Evolutionary conservation across 331 rosid species (phyloP).

Genomic region (Quercus lobata): DNA sequence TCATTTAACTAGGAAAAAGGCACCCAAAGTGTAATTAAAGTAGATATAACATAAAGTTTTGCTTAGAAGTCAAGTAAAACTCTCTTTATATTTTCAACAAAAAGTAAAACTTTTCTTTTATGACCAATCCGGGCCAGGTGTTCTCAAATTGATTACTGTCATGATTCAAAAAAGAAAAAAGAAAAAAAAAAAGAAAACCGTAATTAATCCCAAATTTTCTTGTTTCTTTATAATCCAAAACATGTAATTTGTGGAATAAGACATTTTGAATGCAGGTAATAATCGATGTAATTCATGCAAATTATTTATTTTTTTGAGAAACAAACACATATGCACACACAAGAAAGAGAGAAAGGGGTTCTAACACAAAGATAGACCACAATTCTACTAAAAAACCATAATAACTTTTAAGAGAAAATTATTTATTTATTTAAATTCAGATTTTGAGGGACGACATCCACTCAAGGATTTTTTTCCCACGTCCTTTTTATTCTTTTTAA

Average conservation of each 20-base stretch:
- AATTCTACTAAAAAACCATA: rapidly evolving
- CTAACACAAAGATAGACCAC: too few relatives aligned
- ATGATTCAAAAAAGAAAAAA: too few relatives aligned
- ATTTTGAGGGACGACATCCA: not conserved
- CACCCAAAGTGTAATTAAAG: not conserved
- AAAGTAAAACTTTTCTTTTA: not conserved
- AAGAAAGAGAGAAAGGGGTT: rapidly evolving
- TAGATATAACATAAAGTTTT: not conserved
- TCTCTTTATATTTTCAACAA: too few relatives aligned
- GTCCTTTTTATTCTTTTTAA: not conserved
- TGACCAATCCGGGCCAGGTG: not conserved
- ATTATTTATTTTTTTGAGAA: too few relatives aligned
- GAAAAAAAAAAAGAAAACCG: too few relatives aligned
- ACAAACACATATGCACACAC: too few relatives aligned
- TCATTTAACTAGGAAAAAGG: conserved; percentile 26
- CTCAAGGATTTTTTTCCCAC: not conserved
- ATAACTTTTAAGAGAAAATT: too few relatives aligned
- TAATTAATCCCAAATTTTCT: too few relatives aligned
- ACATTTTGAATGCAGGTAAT: not conserved
- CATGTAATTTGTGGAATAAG: not conserved
- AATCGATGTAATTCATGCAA: not conserved
- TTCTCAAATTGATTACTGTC: not conserved
- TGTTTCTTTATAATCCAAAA: too few relatives aligned
- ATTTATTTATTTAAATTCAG: not conserved
- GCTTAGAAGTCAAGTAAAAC: conserved; percentile 21